Evolutionary conservation across 2,329 filamentous ascomycete genomes (phyloP), one percentile per base, ranked within the genome.

Genomic region (Aureobasidium vineae): DNA sequence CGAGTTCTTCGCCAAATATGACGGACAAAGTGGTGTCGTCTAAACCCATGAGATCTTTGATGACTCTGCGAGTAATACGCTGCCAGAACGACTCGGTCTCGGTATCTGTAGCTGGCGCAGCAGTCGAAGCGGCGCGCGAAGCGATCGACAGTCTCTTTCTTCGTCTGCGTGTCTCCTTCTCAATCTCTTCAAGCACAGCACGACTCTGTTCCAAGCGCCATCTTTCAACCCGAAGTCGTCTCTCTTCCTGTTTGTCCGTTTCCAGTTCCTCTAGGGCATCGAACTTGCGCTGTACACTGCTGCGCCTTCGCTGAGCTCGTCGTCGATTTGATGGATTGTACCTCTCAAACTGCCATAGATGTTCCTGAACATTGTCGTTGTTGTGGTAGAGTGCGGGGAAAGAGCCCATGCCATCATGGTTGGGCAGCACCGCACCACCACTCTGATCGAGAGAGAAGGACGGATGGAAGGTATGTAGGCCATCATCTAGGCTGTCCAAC

Each of bases 121-220:
- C 8, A 50, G 33, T 33, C 13, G 50, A 45, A 19, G 50, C 43
- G 33, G 56, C 38, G 11, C 66, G 67, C 15, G 65, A 56, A 26
- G 81, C 81, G 71, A 86, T 81, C 8, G 86, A 88, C 75, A 86
- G 85, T 38, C 88, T 83, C 67, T 90, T 85, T 67, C 90, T 84
- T 53, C 74, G 68, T 43, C 81, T 73, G 65, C 86, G 83, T 4
- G 92, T 96, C 78, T 97, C 92, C 69, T 86, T 89, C 77, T 96
- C 90, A 56, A 98, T 93, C 77, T 97, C 92, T 66, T 96, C 90
- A 40, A 97, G 77, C 33, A 99, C 81, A 13, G 91, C 87, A 67
- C 86, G 86, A 76, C 92, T 97, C 76, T 99, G 93, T 73, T 98
- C 94, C 73, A 96, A 79, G 66, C 93, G 86, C 95, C 95, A 99